Conservation (phyloP, 345 rosid genomes). For the Hibiscus mutabilis region DNA sequence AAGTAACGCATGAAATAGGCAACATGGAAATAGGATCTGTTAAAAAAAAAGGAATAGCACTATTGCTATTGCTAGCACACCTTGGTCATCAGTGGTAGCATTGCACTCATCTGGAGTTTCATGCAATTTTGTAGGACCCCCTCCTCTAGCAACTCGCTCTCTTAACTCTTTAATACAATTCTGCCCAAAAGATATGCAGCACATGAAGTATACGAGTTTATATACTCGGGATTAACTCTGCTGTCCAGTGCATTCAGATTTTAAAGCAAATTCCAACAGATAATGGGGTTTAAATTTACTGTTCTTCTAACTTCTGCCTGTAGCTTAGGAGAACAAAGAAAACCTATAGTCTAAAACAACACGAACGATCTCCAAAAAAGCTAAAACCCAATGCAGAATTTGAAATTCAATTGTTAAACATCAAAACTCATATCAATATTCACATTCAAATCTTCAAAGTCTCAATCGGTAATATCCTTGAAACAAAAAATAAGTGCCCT, state of each 20-base stretch:
- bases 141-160: conserved; percentile 80
- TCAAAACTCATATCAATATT: background rate
- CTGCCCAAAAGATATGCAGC: conserved; percentile 25
- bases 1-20: background rate
- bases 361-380: no score
- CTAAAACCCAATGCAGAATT: no score
- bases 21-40: background rate
- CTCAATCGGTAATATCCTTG: background rate
- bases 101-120: conserved; percentile 33
- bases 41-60: background rate
- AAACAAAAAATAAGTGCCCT: background rate
- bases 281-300: background rate
- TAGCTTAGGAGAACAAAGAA: background rate
- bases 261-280: background rate
- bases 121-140: conserved; percentile 67
- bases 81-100: conserved; percentile 37
- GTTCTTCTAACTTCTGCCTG: background rate
- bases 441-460: background rate
- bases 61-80: conserved; percentile 22
- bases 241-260: background rate
- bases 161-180: conserved; percentile 60
- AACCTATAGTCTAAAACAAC: background rate
- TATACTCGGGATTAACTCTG: background rate
- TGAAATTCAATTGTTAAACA: no score
- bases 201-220: background rate